Evolutionary conservation across 2,329 filamentous ascomycete species (phyloP).

Genomic region (Ascochyta lentis): DNA sequence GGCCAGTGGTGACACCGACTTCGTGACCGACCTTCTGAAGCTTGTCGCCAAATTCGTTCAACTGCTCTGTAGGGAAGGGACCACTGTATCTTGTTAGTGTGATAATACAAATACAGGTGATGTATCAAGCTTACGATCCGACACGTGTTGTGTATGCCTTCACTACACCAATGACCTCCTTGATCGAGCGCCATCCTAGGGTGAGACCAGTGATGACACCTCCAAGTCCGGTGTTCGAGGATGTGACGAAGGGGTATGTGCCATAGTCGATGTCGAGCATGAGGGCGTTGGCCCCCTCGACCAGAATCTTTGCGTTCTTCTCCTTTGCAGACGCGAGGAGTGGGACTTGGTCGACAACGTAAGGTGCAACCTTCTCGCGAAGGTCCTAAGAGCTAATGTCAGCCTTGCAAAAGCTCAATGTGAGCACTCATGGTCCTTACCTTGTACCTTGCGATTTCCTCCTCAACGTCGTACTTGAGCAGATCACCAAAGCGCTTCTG

Average conservation of each 20-base stretch:
- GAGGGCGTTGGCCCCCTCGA: conserved; percentile 73
- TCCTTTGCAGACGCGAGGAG: conserved; percentile 69
- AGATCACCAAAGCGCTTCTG: conserved; percentile 73
- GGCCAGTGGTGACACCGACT: conserved; percentile 64
- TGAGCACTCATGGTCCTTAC: conserved; percentile 35
- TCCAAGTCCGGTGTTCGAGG: conserved; percentile 65
- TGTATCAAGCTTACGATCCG: conserved; percentile 39
- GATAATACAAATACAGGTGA: neutral
- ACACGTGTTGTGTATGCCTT: conserved; percentile 73
- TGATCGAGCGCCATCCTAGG: conserved; percentile 66
- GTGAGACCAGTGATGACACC: conserved; percentile 70
- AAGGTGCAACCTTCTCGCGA: conserved; percentile 63
- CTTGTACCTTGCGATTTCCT: conserved; percentile 69
- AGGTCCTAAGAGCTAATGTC: conserved; percentile 51
- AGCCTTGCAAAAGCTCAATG: conserved; percentile 1
- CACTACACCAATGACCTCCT: conserved; percentile 68
- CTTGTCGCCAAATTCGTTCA: conserved; percentile 63
- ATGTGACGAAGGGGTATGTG: conserved; percentile 68
- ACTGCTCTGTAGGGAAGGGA: conserved; percentile 72
- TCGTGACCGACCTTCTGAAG: conserved; percentile 64
- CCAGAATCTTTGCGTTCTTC: conserved; percentile 65
- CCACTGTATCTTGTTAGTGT: conserved; percentile 54
- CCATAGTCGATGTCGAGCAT: conserved; percentile 68
- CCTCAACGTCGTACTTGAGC: conserved; percentile 71
- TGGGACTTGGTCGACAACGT: conserved; percentile 70